Evolutionary conservation across 1,284 basidiomycete species (phyloP), one percentile per base, ranked within the genome.

Genomic region (Ustilago loliicola): DNA sequence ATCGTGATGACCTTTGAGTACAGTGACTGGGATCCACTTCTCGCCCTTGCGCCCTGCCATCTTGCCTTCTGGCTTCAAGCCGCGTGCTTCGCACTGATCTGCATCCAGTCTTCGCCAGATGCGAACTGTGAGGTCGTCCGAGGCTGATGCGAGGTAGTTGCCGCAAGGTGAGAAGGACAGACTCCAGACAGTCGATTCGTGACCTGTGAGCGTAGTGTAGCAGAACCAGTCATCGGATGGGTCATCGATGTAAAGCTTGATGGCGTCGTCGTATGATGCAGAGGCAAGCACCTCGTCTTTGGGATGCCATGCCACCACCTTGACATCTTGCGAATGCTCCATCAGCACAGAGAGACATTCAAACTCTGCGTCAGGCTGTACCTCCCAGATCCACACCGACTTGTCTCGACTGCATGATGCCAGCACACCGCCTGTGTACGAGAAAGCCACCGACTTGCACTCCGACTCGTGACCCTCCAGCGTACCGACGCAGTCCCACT

Each of bases 341-440:
- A 99, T 98, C 82, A 98, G 89, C 42, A 99, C 97, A 27, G 92
- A 92, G 87, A 98, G 90, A 82, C 95, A 97, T 83, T 98, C 96
- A 78, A 97, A 98, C 60, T 86, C 85, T 29, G 84, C 82, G 47
- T 97, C 94, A 9, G 94, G 94, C 80, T 94, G 92, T 40, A 85
- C 84, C 90, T 98, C 97, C 96, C 97, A 99, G 55, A 99, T 91
- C 97, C 97, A 99, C 0, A 99, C 96, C 17, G 93, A 94, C 88
- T 98, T 98, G 88, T 99, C 97, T 68, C 97, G 89, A 80, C 93
- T 93, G 85, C 96, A 98, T 80, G 92, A 95, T 7, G 96, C 96
- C 19, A 99, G 89, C 29, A 98, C 87, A 6, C 90, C 92, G 0
- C 96, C 97, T 27, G 89, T 89, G 32, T 84, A 80, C 21, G 93